These are phyloP conservation scores for Triticum aestivum DNA, from an alignment of 176 grass and related monocot genomes.

Conservation along the genomic window IWGSC_CS_RefSeq_v2.1 NC_057803.1:732775082-732775581, in stretches of 20 bases:
- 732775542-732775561: slow-evolving; percentile 99
- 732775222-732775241: no score
- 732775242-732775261: background rate
- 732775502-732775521: slow-evolving; percentile 75
- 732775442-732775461: slow-evolving; percentile 20
- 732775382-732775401: slow-evolving; percentile 55
- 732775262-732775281: slow-evolving; percentile 22
- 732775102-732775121: slow-evolving; percentile 24
- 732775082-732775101: slow-evolving; percentile 81
- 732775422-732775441: slow-evolving; percentile 23
- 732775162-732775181: background rate
- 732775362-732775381: slow-evolving; percentile 95
- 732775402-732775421: slow-evolving; percentile 26
- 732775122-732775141: background rate
- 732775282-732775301: slow-evolving; percentile 44
- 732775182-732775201: no score
- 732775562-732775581: slow-evolving; percentile 97
- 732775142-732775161: background rate
- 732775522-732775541: slow-evolving; percentile 70
- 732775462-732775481: slow-evolving; percentile 74
- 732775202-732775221: no score
- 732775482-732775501: slow-evolving; percentile 97
- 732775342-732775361: slow-evolving; percentile 98
- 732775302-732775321: slow-evolving; percentile 94
- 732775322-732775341: slow-evolving; percentile 98